Evolutionary conservation across 768 basidiomycete genomes (phyloP), one percentile per base, ranked within the genome.

Genomic region (Tricholoma furcatifolium): DNA sequence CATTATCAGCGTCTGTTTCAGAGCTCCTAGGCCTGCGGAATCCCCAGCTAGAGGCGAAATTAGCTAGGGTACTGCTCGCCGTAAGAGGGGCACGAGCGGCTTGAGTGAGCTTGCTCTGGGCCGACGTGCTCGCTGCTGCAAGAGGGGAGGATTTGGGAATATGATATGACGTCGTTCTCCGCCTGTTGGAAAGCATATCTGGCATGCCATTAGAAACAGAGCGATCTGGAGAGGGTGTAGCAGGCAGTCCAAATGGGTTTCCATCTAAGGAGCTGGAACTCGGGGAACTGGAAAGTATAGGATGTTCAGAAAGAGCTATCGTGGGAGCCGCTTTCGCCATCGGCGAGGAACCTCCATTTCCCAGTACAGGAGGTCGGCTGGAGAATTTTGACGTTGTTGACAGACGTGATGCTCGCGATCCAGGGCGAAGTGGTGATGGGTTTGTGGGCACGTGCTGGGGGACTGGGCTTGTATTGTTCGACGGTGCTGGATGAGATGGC

Each of bases 381-480:
- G 88, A 89, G 63, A 89, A 85, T 50, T 74, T 77, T 8, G 89
- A 91, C 1, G 86, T 79, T 5, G 80, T 77, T 2, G 88, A 89
- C 18, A 84, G 65, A 15, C 85, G 78, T 2, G 88, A 90, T 5
- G 86, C 82, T 38, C 88, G 79, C 5, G 89, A 91, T 6, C 78
- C 85, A 32, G 89, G 85, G 7, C 89, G 82, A 43, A 87, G 66
- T 0, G 88, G 87, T 0, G 86, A 84, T 10, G 78, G 71, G 35
- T 70, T 65, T 51, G 60, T 63, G 21, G 65, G 70, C 12, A 63
- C 56, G 53, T 74, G 71, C 43, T 67, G 74, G 21, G 77, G 68
- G 3, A 65, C 60, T 34, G 77, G 72, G 11, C 65, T 63, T 8
- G 65, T 59, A 20, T 67, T 64, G 12, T 64, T 68, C 11, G 67